Percentiles rank a stretch among this genome's conserved stretches.
Conservation (phyloP, 345 rosid species). For the Ceriops zippeliana region DNA sequence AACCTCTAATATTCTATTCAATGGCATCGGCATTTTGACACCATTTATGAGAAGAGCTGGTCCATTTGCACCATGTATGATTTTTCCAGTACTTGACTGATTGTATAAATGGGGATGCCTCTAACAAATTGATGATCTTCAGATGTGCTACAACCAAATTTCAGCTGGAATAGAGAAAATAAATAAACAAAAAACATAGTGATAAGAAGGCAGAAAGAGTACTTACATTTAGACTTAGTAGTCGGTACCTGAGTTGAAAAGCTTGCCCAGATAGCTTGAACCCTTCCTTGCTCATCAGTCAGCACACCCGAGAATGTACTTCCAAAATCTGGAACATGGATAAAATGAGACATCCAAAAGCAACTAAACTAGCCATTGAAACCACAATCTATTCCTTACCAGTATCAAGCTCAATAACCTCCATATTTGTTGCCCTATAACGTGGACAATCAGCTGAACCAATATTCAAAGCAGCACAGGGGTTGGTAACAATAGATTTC, state of each 20-base stretch:
- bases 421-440: constrained; percentile 95
- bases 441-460: constrained; percentile 89
- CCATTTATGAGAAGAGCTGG: constrained; percentile 77
- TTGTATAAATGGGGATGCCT: constrained; percentile 72
- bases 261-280: constrained; percentile 94
- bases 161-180: constrained; percentile 45
- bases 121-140: constrained; percentile 91
- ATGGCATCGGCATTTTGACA: constrained; percentile 79
- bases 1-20: constrained; percentile 82
- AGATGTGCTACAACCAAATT: constrained; percentile 62
- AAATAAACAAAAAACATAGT: constrained; percentile 20
- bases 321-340: constrained; percentile 69
- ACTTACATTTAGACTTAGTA: constrained; percentile 11
- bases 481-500: constrained; percentile 83
- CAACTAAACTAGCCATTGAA: not conserved
- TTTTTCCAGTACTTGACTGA: constrained; percentile 73
- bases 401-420: constrained; percentile 92
- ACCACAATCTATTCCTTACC: constrained; percentile 35
- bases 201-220: constrained; percentile 4
- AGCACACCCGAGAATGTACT: constrained; percentile 92
- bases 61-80: constrained; percentile 65
- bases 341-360: not conserved
- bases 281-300: constrained; percentile 82
- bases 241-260: constrained; percentile 82
- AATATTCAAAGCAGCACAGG: constrained; percentile 82